Percentiles rank a stretch among this genome's conserved stretches.
Conservation (phyloP, 2,329 filamentous ascomycete genomes). For the Penicillium fuscoglaucum region DNA sequence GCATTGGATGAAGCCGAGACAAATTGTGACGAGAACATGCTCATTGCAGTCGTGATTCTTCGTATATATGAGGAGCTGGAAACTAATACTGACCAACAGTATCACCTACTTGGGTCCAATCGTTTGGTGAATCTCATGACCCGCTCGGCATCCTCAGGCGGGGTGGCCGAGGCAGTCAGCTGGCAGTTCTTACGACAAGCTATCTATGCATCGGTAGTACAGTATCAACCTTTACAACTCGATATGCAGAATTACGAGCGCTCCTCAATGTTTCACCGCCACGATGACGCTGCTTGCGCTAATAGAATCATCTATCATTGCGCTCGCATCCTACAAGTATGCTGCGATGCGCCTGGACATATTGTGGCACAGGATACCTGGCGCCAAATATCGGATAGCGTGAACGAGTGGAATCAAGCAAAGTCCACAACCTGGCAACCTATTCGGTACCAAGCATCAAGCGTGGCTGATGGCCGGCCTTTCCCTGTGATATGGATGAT, state of each 20-base stretch:
- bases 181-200: conserved; percentile 47
- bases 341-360: conserved; percentile 23
- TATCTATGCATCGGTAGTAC: conserved; percentile 43
- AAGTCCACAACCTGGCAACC: conserved; percentile 37
- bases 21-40: conserved; percentile 49
- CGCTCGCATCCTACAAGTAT: conserved; percentile 39
- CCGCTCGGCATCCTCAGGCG: conserved; percentile 42
- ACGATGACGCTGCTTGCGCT: conserved; percentile 41
- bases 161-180: conserved; percentile 43
- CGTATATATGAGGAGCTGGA: conserved; percentile 52
- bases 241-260: conserved; percentile 42
- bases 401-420: conserved; percentile 34
- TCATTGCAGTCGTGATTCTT: conserved; percentile 52
- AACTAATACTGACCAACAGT: conserved; percentile 34
- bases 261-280: conserved; percentile 40
- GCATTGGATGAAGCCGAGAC: conserved; percentile 46
- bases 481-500: conserved; percentile 43
- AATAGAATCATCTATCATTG: conserved; percentile 44
- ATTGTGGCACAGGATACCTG: conserved; percentile 27
- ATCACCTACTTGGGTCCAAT: conserved; percentile 43
- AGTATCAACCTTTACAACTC: conserved; percentile 40
- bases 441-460: conserved; percentile 32
- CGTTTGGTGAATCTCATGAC: conserved; percentile 43
- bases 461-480: conserved; percentile 24
- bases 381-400: conserved; percentile 25